Percentiles rank a stretch among this genome's conserved stretches.
Evolutionary conservation across 2,329 filamentous ascomycete genomes (phyloP).

Genomic region (Hymenoscyphus albidus): DNA sequence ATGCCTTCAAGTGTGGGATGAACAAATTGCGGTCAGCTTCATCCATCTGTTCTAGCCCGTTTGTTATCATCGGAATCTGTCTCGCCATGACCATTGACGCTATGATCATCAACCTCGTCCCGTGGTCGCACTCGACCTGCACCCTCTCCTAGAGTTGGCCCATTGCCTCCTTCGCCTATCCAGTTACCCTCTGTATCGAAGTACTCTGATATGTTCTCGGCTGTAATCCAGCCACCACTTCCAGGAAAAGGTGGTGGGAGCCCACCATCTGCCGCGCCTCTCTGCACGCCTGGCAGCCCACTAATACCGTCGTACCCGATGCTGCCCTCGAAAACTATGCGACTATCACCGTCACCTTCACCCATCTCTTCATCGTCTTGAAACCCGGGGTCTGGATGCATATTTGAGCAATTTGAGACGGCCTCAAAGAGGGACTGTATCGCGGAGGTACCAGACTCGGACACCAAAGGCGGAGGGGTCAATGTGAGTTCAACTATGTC

Average conservation of each 20-base stretch:
- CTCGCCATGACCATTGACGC: slow-evolving; percentile 41
- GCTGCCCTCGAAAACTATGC: slow-evolving; percentile 54
- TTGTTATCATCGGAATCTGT: slow-evolving; percentile 45
- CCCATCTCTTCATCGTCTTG: slow-evolving; percentile 54
- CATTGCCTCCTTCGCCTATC: slow-evolving; percentile 46
- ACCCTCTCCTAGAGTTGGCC: slow-evolving; percentile 56
- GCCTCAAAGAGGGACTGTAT: slow-evolving; percentile 52
- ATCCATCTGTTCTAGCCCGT: slow-evolving; percentile 44
- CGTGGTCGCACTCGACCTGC: slow-evolving; percentile 54
- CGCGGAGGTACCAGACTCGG: slow-evolving; percentile 26
- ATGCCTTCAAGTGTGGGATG: not conserved
- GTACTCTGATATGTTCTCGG: slow-evolving; percentile 82
- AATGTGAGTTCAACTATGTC: slow-evolving; percentile 65
- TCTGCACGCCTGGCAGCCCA: slow-evolving; percentile 53
- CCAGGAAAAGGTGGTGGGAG: slow-evolving; percentile 67
- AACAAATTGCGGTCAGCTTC: not conserved
- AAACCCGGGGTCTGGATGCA: slow-evolving; percentile 65
- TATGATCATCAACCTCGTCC: slow-evolving; percentile 50
- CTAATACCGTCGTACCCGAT: slow-evolving; percentile 51
- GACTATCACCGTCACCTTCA: slow-evolving; percentile 45
- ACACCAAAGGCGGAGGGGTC: slow-evolving; percentile 43
- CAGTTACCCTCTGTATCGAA: slow-evolving; percentile 80
- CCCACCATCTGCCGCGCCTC: slow-evolving; percentile 45
- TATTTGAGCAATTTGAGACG: slow-evolving; percentile 69
- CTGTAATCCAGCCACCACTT: slow-evolving; percentile 81